A percentile compares a stretch with the other conserved stretches of the same genome.
phyloP scores from a whole-genome alignment of 495 filamentous ascomycete genomes.

The Arthonia radiata region DNA sequence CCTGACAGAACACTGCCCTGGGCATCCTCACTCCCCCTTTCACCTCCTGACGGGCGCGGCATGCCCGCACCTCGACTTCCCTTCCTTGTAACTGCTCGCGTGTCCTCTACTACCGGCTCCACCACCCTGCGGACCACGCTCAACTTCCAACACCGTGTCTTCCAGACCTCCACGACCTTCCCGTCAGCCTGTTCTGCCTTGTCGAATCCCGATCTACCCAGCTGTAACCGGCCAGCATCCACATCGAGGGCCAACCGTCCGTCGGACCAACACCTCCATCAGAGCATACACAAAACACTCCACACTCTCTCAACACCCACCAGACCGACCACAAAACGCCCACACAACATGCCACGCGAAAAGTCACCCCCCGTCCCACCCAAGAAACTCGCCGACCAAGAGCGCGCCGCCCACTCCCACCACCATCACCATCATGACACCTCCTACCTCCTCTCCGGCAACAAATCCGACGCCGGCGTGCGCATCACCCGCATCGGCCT shows the following conservation, averaged over 20 bases:
- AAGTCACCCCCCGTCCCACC: too few relatives aligned
- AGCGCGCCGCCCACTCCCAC: conserved; percentile 25
- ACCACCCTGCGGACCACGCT: neutral
- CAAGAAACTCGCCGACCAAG: too few relatives aligned
- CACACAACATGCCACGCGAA: conserved; percentile 21
- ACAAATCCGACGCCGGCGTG: conserved; percentile 84
- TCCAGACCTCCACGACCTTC: conserved; percentile 22
- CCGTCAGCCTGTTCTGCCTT: too few relatives aligned
- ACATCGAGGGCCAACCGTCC: too few relatives aligned
- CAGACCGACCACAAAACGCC: conserved; percentile 18
- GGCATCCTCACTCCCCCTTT: too few relatives aligned
- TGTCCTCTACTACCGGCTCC: conserved; percentile 16
- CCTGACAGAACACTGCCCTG: too few relatives aligned
- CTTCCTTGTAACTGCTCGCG: conserved; percentile 13
- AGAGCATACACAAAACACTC: neutral
- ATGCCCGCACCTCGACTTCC: too few relatives aligned
- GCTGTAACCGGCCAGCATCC: too few relatives aligned
- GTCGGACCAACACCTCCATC: too few relatives aligned
- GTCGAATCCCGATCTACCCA: too few relatives aligned
- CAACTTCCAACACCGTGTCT: conserved; percentile 6
- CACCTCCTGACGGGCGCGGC: too few relatives aligned
- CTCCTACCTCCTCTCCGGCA: conserved; percentile 61
- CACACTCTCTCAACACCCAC: neutral
- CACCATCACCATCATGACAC: conserved; percentile 71
- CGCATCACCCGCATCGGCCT: conserved; percentile 84